Percentiles rank a stretch among this genome's conserved stretches.
Conservation (phyloP, 1,284 basidiomycete genomes). For the Trichosporon sp. region DNA sequence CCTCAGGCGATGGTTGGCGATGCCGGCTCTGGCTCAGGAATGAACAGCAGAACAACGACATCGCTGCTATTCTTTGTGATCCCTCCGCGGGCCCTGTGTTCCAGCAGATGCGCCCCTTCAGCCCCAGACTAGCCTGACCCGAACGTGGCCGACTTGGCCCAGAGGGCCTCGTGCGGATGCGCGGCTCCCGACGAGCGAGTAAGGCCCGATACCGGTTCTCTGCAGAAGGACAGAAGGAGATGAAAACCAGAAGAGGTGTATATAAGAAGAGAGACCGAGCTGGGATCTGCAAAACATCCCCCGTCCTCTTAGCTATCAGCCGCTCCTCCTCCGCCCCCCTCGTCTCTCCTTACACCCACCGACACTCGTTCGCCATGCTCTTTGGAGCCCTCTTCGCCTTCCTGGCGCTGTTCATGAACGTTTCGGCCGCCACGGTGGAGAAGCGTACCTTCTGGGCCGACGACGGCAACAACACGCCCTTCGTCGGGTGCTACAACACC, state of each 20-base stretch:
- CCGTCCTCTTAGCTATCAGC: neutral
- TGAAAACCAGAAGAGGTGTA: neutral
- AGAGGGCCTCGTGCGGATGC: neutral
- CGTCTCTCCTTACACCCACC: slow-evolving; percentile 1
- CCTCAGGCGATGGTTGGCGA: neutral
- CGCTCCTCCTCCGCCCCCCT: neutral
- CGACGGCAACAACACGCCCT: slow-evolving; percentile 11
- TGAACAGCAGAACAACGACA: neutral
- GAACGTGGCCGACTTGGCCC: neutral
- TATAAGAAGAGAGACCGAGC: slow-evolving; percentile 3
- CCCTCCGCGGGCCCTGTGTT: neutral
- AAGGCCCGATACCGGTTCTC: neutral
- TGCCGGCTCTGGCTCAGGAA: neutral
- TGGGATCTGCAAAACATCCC: neutral
- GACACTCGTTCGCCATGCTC: slow-evolving; percentile 4
- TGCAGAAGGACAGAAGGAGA: neutral
- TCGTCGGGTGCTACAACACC: slow-evolving; percentile 12
- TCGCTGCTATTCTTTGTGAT: neutral
- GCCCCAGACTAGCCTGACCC: too few relatives aligned
- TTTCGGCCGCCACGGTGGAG: neutral
- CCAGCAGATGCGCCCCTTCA: neutral
- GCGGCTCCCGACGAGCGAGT: neutral
- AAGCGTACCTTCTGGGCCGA: slow-evolving; percentile 11
- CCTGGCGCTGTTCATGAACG: neutral
- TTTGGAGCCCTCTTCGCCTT: neutral